Conservation (phyloP, 495 filamentous ascomycete species). For the Immersiella caudata region DNA sequence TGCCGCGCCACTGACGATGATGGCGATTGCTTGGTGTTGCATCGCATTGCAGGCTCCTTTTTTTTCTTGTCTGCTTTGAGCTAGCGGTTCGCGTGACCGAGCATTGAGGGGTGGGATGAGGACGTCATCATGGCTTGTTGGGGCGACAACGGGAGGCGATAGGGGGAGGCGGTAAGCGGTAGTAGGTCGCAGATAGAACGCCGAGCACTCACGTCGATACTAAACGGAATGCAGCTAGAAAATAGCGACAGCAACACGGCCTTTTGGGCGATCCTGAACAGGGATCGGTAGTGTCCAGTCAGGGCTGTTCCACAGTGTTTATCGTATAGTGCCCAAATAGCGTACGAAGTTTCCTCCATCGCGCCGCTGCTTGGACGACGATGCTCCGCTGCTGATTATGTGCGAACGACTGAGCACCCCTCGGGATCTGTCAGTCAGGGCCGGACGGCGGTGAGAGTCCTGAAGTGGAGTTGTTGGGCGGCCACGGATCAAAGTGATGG, state of each 20-base stretch:
- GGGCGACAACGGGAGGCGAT: neutral
- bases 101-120: neutral
- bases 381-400: neutral
- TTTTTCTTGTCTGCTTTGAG: neutral
- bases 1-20: neutral
- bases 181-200: neutral
- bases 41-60: neutral
- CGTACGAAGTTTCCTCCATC: neutral
- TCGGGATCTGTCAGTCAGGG: neutral
- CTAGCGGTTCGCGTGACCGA: neutral
- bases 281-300: neutral
- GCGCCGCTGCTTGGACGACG: neutral
- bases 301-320: slow-evolving; percentile 18
- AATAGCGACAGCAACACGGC: slow-evolving; percentile 1
- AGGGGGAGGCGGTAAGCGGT: neutral
- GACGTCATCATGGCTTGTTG: slow-evolving; percentile 6
- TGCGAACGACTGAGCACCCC: neutral
- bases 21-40: neutral
- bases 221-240: slow-evolving; percentile 22
- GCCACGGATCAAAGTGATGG: neutral
- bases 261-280: neutral
- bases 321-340: neutral
- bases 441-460: neutral
- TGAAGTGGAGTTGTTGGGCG: neutral
- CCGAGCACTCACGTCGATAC: neutral